Conservation (phyloP, 192 early-diverging fungal genomes). For the Endogone sp. region DNA sequence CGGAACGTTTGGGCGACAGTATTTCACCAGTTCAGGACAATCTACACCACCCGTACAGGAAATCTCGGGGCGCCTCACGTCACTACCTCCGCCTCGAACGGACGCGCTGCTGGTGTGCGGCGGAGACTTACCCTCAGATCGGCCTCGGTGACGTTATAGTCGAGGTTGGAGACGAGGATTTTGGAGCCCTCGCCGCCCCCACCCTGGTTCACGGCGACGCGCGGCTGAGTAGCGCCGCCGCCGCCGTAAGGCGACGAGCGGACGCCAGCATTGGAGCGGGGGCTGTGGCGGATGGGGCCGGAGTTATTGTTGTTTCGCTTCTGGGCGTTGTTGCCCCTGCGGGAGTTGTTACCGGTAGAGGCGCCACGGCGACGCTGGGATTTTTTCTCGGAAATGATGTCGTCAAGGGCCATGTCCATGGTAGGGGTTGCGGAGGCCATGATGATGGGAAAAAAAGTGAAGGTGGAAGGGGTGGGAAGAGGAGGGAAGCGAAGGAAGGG, state of each 20-base stretch:
- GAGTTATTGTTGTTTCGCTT: neutral
- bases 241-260: neutral
- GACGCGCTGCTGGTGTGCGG: conserved; percentile 14
- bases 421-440: conserved; percentile 21
- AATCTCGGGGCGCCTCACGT: no score
- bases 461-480: neutral
- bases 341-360: conserved; percentile 8
- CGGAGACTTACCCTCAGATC: conserved; percentile 45
- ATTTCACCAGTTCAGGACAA: no score
- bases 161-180: conserved; percentile 54
- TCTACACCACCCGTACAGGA: no score
- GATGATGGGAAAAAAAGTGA: neutral
- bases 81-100: conserved; percentile 10
- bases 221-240: neutral
- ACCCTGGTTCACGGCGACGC: neutral
- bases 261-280: neutral
- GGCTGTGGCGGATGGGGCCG: neutral
- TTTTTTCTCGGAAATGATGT: conserved; percentile 33
- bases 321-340: neutral
- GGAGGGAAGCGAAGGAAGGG: neutral
- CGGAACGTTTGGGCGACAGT: neutral
- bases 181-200: conserved; percentile 35
- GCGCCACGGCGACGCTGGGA: conserved; percentile 10
- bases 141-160: conserved; percentile 45
- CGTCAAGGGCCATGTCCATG: conserved; percentile 46